These are phyloP conservation scores for Westerdykella aurantiaca DNA, from an alignment of 2,329 filamentous ascomycete genomes.

Conservation along the genomic window DNA sequence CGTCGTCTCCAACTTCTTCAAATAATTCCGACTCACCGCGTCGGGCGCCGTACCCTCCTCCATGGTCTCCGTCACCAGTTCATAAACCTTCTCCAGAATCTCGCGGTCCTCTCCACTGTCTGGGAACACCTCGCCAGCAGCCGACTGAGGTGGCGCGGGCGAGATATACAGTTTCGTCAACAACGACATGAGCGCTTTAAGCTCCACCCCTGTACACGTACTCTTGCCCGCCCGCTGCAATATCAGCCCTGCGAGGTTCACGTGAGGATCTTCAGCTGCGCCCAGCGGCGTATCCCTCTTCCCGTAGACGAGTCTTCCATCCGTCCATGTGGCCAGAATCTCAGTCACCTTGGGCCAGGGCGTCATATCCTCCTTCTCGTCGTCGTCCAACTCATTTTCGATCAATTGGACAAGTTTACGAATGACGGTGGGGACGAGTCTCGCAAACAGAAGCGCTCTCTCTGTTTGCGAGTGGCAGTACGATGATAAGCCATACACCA, in stretches of 20 bases:
- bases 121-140: conserved; percentile 69
- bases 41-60: conserved; percentile 48
- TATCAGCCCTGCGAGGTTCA: conserved; percentile 70
- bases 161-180: conserved; percentile 75
- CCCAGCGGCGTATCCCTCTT: conserved; percentile 54
- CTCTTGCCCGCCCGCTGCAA: conserved; percentile 66
- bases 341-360: conserved; percentile 71
- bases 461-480: conserved; percentile 81
- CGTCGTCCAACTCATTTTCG: conserved; percentile 60
- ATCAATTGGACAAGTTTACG: conserved; percentile 56
- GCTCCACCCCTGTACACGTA: conserved; percentile 68
- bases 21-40: conserved; percentile 47
- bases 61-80: conserved; percentile 44
- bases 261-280: conserved; percentile 68
- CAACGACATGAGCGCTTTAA: conserved; percentile 65
- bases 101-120: conserved; percentile 16
- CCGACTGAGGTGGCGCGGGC: conserved; percentile 41
- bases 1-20: conserved; percentile 49
- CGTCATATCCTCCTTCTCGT: conserved; percentile 67
- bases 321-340: conserved; percentile 90
- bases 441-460: conserved; percentile 77
- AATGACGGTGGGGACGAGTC: conserved; percentile 66
- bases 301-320: conserved; percentile 66
- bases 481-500: conserved; percentile 91
- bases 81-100: conserved; percentile 33